Conservation (phyloP, 2,329 filamentous ascomycete genomes). For the Harringtonia lauricola region DNA sequence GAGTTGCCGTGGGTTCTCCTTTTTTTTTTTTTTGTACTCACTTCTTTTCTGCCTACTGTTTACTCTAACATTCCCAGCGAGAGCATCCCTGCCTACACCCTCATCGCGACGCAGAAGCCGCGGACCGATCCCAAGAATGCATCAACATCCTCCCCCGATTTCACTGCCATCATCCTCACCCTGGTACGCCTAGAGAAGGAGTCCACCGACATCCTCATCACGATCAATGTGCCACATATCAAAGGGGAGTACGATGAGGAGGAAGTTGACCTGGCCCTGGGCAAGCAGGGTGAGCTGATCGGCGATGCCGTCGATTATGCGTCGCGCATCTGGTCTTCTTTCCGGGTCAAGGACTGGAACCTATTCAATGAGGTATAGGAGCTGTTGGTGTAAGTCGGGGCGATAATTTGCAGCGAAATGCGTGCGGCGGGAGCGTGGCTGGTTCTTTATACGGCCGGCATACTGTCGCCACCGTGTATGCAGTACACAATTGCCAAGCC, state of each 20-base stretch:
- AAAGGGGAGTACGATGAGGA: constrained; percentile 62
- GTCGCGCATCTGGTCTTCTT: constrained; percentile 55
- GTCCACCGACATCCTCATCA: constrained; percentile 71
- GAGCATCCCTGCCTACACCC: constrained; percentile 51
- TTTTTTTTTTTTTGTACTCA: not conserved
- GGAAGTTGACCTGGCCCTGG: constrained; percentile 56
- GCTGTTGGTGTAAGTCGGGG: too few relatives aligned
- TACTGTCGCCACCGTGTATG: too few relatives aligned
- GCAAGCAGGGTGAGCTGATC: constrained; percentile 56
- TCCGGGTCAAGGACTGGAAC: constrained; percentile 72
- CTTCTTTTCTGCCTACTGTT: not conserved
- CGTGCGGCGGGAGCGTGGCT: too few relatives aligned
- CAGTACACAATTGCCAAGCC: too few relatives aligned
- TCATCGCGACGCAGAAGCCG: constrained; percentile 55
- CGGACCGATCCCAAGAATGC: constrained; percentile 20
- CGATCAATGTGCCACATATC: constrained; percentile 80
- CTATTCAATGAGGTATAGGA: constrained; percentile 46
- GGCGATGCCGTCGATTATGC: constrained; percentile 59
- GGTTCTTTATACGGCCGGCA: too few relatives aligned
- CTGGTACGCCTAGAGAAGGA: constrained; percentile 66
- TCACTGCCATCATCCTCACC: constrained; percentile 67
- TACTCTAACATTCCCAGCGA: constrained; percentile 21
- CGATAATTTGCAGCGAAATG: too few relatives aligned
- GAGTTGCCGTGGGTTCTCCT: constrained; percentile 18
- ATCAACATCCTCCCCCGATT: constrained; percentile 38